phyloP scores from a whole-genome alignment of 768 basidiomycete genomes.

The Psilocybe azurescens region DNA sequence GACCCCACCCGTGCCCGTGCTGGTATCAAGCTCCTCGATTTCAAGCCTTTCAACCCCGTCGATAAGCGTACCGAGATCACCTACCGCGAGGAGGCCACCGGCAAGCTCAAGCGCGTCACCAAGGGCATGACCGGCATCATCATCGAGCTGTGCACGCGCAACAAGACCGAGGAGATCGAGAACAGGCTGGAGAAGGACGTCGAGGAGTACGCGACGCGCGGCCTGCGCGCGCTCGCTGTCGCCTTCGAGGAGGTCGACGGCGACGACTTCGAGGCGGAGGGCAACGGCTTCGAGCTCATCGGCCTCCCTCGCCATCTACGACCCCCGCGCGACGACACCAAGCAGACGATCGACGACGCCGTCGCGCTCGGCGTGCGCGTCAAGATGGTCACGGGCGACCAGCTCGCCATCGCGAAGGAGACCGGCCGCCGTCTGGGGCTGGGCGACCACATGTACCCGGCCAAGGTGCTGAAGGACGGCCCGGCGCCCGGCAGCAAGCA shows the following conservation, averaged over 20 bases:
- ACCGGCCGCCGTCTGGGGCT: conserved; percentile 97
- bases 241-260: conserved; percentile 93
- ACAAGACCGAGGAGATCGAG: conserved; percentile 95
- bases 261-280: conserved; percentile 82
- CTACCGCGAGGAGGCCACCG: conserved; percentile 92
- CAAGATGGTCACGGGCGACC: conserved; percentile 99
- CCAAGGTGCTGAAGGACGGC: conserved; percentile 98
- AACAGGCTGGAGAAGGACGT: conserved; percentile 92
- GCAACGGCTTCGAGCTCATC: conserved; percentile 96
- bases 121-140: conserved; percentile 99
- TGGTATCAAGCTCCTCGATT: conserved; percentile 96
- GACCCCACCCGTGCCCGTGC: conserved; percentile 78
- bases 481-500: conserved; percentile 88
- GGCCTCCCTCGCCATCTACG: conserved; percentile 97
- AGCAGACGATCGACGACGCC: conserved; percentile 98
- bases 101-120: conserved; percentile 97
- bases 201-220: conserved; percentile 93
- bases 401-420: conserved; percentile 99
- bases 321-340: conserved; percentile 97
- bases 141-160: conserved; percentile 95
- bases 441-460: conserved; percentile 99
- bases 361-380: conserved; percentile 95
- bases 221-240: conserved; percentile 96
- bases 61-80: conserved; percentile 99
- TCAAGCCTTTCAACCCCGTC: conserved; percentile 99